These are phyloP conservation scores for Penicillium sp. DNA, from an alignment of 2,329 filamentous ascomycete species.

Conservation along the genomic window DNA sequence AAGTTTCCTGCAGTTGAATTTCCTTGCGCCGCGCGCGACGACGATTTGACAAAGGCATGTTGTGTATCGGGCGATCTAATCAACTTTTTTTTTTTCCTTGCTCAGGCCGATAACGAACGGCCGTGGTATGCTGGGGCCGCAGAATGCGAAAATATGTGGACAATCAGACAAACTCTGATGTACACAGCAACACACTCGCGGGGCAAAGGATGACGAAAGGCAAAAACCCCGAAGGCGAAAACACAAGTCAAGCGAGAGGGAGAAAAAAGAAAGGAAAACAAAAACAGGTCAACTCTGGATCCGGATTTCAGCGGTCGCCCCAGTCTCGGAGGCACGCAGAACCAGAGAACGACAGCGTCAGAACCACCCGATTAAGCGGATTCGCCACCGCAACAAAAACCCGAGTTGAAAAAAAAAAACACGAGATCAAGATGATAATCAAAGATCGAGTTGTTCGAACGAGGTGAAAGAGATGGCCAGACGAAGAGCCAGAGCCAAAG, in stretches of 20 bases:
- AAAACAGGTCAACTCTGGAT: constrained; percentile 20
- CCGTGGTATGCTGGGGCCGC: background rate
- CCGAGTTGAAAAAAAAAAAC: constrained; percentile 5
- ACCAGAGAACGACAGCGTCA: constrained; percentile 25
- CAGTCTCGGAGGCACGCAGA: constrained; percentile 25
- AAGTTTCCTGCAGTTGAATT: constrained; percentile 41
- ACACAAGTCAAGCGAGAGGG: constrained; percentile 12
- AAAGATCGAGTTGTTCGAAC: constrained; percentile 3
- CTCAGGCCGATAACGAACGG: background rate
- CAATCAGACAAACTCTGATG: background rate
- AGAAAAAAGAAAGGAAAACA: constrained; percentile 16
- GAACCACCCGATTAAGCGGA: constrained; percentile 18
- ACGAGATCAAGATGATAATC: constrained; percentile 5
- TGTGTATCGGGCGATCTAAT: background rate
- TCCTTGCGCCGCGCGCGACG: constrained; percentile 44
- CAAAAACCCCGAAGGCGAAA: background rate
- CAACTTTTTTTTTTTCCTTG: background rate
- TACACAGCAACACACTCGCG: background rate
- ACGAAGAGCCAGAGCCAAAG: no score
- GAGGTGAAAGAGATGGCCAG: no score
- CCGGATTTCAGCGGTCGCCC: constrained; percentile 22
- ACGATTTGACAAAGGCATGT: constrained; percentile 41
- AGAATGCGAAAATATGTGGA: constrained; percentile 5
- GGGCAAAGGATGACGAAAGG: background rate
- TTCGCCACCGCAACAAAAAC: constrained; percentile 30